Conservation (phyloP, 305 asterid species). For the Coffea humblotiana region DNA sequence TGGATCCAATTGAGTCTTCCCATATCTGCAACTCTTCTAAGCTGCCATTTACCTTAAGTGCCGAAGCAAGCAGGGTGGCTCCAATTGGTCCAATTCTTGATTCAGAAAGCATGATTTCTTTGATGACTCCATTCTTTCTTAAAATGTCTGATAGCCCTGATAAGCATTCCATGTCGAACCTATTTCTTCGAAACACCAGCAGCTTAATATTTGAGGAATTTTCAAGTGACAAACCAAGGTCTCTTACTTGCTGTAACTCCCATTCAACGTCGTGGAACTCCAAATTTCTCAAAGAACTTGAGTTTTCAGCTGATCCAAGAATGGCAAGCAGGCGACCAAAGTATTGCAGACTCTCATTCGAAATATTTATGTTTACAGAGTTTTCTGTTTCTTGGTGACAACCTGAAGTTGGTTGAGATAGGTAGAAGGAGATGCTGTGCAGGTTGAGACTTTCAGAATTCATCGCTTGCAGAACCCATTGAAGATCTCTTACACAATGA, state of each 20-base stretch:
- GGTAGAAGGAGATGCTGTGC: slow-evolving; percentile 55
- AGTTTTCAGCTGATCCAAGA: slow-evolving; percentile 24
- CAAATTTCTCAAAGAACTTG: slow-evolving; percentile 40
- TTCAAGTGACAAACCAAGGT: slow-evolving; percentile 42
- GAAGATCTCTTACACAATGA: slow-evolving; percentile 40
- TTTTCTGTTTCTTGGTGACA: slow-evolving; percentile 57
- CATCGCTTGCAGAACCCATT: slow-evolving; percentile 49
- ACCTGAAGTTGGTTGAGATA: slow-evolving; percentile 51
- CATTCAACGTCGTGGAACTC: slow-evolving; percentile 73
- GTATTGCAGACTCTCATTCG: slow-evolving; percentile 26
- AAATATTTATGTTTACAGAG: slow-evolving; percentile 51
- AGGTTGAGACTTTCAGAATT: slow-evolving; percentile 41
- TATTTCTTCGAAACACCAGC: slow-evolving; percentile 55
- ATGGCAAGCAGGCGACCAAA: slow-evolving; percentile 51
- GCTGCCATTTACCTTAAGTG: slow-evolving; percentile 48
- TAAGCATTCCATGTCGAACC: slow-evolving; percentile 43
- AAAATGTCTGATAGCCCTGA: slow-evolving; percentile 48
- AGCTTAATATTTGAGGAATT: slow-evolving; percentile 37
- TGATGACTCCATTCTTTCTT: slow-evolving; percentile 41
- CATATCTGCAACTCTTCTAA: slow-evolving; percentile 72
- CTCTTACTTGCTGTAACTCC: slow-evolving; percentile 46
- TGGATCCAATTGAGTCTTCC: slow-evolving; percentile 79
- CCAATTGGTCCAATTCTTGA: slow-evolving; percentile 71
- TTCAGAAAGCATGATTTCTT: slow-evolving; percentile 53
- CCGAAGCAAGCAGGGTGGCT: slow-evolving; percentile 53